A percentile compares a stretch with the other conserved stretches of the same genome.
Evolutionary conservation across 768 basidiomycete genomes (phyloP).

Genomic region (Agrocybe chaxingu): DNA sequence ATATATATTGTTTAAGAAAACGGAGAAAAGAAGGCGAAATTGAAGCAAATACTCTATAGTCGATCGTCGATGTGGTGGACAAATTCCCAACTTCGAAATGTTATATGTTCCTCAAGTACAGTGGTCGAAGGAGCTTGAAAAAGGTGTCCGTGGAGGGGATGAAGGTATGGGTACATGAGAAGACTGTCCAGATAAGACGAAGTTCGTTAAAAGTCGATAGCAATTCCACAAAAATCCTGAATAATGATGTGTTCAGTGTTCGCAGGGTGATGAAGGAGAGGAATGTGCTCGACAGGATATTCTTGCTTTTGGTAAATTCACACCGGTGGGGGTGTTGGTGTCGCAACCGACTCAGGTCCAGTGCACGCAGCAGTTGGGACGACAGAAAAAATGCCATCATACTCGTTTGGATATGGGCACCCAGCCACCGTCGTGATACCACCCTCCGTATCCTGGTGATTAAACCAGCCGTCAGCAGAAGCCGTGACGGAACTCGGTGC

Average conservation of each 20-base stretch:
- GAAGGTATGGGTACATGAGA: background rate
- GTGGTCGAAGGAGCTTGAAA: too few relatives aligned
- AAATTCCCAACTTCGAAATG: too few relatives aligned
- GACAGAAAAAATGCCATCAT: slow-evolving; percentile 18
- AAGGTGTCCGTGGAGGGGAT: too few relatives aligned
- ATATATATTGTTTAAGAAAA: too few relatives aligned
- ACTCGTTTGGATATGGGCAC: slow-evolving; percentile 54
- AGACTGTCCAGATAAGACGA: background rate
- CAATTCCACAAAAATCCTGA: too few relatives aligned
- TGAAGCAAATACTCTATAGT: too few relatives aligned
- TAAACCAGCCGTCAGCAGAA: slow-evolving; percentile 56
- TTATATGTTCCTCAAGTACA: too few relatives aligned
- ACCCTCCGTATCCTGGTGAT: slow-evolving; percentile 43
- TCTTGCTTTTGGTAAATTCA: background rate
- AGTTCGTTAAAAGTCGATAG: background rate
- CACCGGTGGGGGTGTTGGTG: background rate
- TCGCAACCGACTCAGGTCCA: slow-evolving; percentile 11
- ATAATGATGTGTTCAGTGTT: too few relatives aligned
- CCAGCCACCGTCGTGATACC: slow-evolving; percentile 47
- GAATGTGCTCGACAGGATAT: too few relatives aligned
- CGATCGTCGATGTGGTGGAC: too few relatives aligned
- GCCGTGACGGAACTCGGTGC: slow-evolving; percentile 39
- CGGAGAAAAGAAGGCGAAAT: too few relatives aligned
- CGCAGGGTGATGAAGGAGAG: too few relatives aligned
- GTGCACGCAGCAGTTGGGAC: slow-evolving; percentile 25